Base-by-base conservation (phyloP, 2,329 filamentous ascomycete genomes). In the Beauveria australis region DNA sequence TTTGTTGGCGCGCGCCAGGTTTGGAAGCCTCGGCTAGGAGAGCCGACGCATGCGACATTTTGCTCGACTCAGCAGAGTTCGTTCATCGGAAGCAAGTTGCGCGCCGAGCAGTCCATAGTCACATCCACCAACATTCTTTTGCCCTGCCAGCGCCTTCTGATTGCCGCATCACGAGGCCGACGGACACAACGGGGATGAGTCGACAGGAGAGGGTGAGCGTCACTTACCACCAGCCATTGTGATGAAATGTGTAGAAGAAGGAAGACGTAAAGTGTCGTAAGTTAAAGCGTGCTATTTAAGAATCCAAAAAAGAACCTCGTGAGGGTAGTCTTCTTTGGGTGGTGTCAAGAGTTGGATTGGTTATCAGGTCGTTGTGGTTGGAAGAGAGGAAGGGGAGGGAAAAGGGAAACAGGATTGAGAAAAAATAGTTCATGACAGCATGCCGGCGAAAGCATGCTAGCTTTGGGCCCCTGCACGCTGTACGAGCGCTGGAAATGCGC, bases 181-280 rank as follows among this genome's bases (percentile, higher is more conserved):
- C 43, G 53, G 44, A 56, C 10, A 41, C 47, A 61, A 62, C 60
- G 41, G 41, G 57, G 53, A 58, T 43, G 37, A 40, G 30, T 53
- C 22, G 44, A 58, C 16, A 43, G 43, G 18, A 22, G 22, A 61
- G 33, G 5, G 2, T 10, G 41, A 43, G 41, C 8, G 24, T 28
- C 24, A 78, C 75, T 77, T 75, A 78, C 75, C 75, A 68, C 74
- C 75, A 74, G 75, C 75, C 75, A 78, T 78, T 74, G 70, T 77
- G 72, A 66, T 61, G 58, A 61, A 53, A 54, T 63, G 61, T 65
- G 61, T 62, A 63, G 54, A 59, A 60, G 62, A 61, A 63, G 55
- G 56, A 28, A 53, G 62, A 65, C 62, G 55, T 64, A 65, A 62
- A 64, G 59, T 65, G 63, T 58, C 54, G 54, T 43, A 5, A 64